Evolutionary conservation across 805 yeast species (phyloP).

Genomic region (Candida namnaoensis): DNA sequence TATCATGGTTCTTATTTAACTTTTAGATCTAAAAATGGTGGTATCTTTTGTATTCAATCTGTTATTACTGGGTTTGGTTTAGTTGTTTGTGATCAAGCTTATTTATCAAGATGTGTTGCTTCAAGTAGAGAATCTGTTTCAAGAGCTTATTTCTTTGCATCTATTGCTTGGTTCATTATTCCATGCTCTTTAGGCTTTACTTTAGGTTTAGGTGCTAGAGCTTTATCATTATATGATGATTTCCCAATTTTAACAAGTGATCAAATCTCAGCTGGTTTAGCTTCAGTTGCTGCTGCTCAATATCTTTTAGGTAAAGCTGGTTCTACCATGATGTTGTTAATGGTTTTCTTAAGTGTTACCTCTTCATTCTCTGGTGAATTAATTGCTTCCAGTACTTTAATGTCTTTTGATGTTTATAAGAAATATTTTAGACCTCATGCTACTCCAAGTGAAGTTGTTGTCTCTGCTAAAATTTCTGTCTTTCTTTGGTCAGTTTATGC

Average conservation of each 20-base stretch:
- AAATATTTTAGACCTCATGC: conserved; percentile 34
- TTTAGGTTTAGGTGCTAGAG: conserved; percentile 29
- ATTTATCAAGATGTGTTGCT: conserved; percentile 38
- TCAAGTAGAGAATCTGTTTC: conserved; percentile 23
- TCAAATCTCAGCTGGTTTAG: conserved; percentile 22
- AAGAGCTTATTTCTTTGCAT: conserved; percentile 29
- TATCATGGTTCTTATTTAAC: conserved; percentile 27
- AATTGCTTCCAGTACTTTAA: conserved; percentile 30
- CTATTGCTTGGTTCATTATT: conserved; percentile 29
- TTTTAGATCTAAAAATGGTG: conserved; percentile 24
- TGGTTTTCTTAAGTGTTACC: conserved; percentile 33
- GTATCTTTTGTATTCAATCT: conserved; percentile 21
- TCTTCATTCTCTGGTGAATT: conserved; percentile 33
- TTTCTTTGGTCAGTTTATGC: conserved; percentile 26
- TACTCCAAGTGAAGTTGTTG: conserved; percentile 29
- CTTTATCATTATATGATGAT: conserved; percentile 20
- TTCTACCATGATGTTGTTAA: conserved; percentile 29
- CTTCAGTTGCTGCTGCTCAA: conserved; percentile 31
- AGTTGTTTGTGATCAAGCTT: conserved; percentile 28
- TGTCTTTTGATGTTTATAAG: conserved; percentile 38
- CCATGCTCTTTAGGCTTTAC: conserved; percentile 30
- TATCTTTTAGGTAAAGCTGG: conserved; percentile 35
- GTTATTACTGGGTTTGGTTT: conserved; percentile 26
- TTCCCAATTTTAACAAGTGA: conserved; percentile 27
- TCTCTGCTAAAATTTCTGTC: conserved; percentile 33